phyloP scores from a whole-genome alignment of 2,329 filamentous ascomycete genomes.

The Sclerotinia spermophila region DNA sequence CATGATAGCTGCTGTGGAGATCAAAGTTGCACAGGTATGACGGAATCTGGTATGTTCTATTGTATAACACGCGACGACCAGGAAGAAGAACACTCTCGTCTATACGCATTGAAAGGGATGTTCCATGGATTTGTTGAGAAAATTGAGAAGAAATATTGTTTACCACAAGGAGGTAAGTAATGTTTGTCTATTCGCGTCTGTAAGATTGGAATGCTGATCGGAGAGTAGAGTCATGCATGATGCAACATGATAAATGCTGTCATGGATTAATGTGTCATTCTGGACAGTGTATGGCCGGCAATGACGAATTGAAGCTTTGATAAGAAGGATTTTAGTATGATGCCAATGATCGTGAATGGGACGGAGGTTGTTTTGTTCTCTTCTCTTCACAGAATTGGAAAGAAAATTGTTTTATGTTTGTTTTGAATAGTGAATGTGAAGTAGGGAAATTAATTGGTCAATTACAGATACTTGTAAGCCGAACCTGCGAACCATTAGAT shows the following conservation, averaged over 20 bases:
- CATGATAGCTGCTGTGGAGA: not conserved
- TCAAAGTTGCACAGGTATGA: not conserved
- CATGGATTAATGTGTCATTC: constrained; percentile 1
- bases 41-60: not conserved
- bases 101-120: constrained; percentile 1
- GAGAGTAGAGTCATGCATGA: not conserved
- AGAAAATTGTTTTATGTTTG: not conserved
- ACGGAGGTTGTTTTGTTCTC: not conserved
- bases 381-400: not conserved
- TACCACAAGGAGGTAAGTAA: not conserved
- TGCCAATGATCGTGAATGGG: not conserved
- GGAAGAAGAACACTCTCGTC: not conserved
- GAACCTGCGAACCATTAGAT: not conserved
- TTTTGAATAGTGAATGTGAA: not conserved
- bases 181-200: not conserved
- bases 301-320: constrained; percentile 1
- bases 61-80: not conserved
- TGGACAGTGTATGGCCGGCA: not conserved
- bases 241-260: constrained; percentile 5
- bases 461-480: not conserved
- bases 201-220: not conserved
- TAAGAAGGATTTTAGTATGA: not conserved
- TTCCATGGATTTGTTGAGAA: not conserved
- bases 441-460: no score
- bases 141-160: not conserved